These are phyloP conservation scores for Teratosphaeria destructans DNA, from an alignment of 2,329 filamentous ascomycete genomes.

Conservation along the genomic window DNA sequence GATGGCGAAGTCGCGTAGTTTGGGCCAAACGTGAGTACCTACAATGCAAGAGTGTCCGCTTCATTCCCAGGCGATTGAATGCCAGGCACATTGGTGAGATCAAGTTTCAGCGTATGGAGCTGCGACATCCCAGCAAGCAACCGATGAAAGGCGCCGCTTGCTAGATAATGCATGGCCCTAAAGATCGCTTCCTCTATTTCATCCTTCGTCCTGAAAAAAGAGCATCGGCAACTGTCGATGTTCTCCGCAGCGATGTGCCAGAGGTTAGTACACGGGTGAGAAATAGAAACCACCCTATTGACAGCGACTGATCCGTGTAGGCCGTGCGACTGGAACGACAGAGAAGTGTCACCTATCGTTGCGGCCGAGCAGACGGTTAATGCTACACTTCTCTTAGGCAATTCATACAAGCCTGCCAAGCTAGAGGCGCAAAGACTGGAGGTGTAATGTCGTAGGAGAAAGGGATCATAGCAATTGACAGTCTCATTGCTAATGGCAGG, in stretches of 20 bases:
- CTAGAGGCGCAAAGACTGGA: not conserved
- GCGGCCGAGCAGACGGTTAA: not conserved
- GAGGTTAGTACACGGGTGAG: not conserved
- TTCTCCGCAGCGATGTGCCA: not conserved
- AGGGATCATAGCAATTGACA: not conserved
- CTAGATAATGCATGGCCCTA: not conserved
- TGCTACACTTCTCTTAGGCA: not conserved
- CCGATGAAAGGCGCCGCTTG: not conserved
- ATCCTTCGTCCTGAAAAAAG: not conserved
- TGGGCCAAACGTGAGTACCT: not conserved
- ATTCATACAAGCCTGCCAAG: not conserved
- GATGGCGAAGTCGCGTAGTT: not conserved
- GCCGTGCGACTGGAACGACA: too few relatives aligned
- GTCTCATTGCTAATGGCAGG: not conserved
- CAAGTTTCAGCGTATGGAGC: not conserved
- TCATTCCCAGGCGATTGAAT: not conserved
- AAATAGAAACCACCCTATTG: too few relatives aligned
- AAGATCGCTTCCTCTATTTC: not conserved
- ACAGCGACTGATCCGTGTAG: too few relatives aligned
- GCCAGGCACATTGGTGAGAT: not conserved
- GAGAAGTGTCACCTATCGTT: not conserved
- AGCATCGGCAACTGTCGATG: not conserved
- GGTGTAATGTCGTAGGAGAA: not conserved
- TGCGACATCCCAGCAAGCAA: not conserved
- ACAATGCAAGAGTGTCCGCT: not conserved